Evolutionary conservation across 2,329 filamentous ascomycete genomes (phyloP).

Genomic region (Neofusicoccum ribis): DNA sequence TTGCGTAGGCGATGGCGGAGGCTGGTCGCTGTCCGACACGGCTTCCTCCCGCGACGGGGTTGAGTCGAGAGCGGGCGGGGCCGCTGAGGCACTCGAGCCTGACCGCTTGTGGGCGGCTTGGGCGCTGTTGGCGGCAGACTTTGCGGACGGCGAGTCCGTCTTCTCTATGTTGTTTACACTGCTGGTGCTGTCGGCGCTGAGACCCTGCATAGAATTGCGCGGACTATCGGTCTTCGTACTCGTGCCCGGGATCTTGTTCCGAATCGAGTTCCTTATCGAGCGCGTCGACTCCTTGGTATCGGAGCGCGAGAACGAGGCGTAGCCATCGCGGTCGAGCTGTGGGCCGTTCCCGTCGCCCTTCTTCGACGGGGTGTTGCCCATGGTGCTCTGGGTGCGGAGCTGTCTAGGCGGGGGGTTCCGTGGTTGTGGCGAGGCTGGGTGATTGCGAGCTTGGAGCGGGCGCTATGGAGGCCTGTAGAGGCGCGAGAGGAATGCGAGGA

Average conservation of each 20-base stretch:
- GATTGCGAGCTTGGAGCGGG: not conserved
- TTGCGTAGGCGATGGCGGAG: conserved; percentile 84
- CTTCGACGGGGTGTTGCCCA: conserved; percentile 78
- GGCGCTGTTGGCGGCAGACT: conserved; percentile 67
- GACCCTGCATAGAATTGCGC: conserved; percentile 66
- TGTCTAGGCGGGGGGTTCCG: conserved; percentile 2
- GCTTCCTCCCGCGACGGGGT: conserved; percentile 44
- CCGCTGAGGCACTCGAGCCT: conserved; percentile 34
- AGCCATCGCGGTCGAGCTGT: conserved; percentile 67
- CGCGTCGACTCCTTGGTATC: conserved; percentile 91
- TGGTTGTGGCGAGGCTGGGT: conserved; percentile 1
- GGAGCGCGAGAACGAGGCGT: conserved; percentile 87
- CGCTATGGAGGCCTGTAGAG: conserved; percentile 49
- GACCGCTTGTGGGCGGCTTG: conserved; percentile 34
- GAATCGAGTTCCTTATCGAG: conserved; percentile 76
- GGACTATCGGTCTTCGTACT: conserved; percentile 75
- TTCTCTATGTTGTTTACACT: conserved; percentile 54
- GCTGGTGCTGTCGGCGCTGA: conserved; percentile 52
- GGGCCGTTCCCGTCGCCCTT: conserved; percentile 52
- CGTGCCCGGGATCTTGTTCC: conserved; percentile 81
- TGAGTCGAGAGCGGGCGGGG: conserved; percentile 26
- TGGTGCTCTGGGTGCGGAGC: conserved; percentile 39
- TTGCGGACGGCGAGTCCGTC: conserved; percentile 33
- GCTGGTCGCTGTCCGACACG: conserved; percentile 38
- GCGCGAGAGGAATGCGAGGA: conserved; percentile 46